Conservation (phyloP, 2,329 filamentous ascomycete species). For the Cladosporium sp. region DNA sequence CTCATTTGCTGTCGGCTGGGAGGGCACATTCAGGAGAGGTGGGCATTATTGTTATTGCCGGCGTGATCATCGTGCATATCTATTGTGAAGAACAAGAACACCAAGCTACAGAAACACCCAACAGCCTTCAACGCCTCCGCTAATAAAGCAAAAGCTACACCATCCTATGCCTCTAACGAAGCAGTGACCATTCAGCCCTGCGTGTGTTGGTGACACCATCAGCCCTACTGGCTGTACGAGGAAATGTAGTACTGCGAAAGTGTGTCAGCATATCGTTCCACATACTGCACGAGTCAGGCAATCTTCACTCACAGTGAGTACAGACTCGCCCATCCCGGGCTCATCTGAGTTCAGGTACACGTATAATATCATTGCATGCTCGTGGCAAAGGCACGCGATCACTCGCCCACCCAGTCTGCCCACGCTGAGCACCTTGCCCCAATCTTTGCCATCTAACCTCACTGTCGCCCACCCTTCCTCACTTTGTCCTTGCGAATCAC, state of each 20-base stretch:
- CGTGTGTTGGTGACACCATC: background rate
- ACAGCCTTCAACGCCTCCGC: slow-evolving; percentile 16
- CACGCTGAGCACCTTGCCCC: slow-evolving; percentile 91
- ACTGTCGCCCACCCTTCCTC: slow-evolving; percentile 87
- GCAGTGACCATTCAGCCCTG: slow-evolving; percentile 12
- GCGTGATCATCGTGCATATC: background rate
- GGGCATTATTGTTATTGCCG: background rate
- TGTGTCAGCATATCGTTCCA: slow-evolving; percentile 24
- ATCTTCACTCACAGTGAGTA: slow-evolving; percentile 65
- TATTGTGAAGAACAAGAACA: background rate
- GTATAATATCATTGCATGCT: slow-evolving; percentile 78
- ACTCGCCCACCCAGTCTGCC: slow-evolving; percentile 85
- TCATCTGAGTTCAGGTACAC: slow-evolving; percentile 76
- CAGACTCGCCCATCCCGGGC: slow-evolving; percentile 68
- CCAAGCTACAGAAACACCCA: slow-evolving; percentile 11
- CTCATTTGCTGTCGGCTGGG: background rate
- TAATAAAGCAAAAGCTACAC: slow-evolving; percentile 19
- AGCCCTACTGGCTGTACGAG: slow-evolving; percentile 50
- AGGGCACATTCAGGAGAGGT: slow-evolving; percentile 1
- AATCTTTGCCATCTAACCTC: slow-evolving; percentile 88
- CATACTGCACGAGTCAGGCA: background rate
- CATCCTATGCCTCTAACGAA: background rate
- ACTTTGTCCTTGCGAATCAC: slow-evolving; percentile 60
- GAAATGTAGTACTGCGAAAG: slow-evolving; percentile 58
- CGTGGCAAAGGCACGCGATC: slow-evolving; percentile 85